Percentiles rank a stretch among this genome's conserved stretches.
Conservation (phyloP, 495 filamentous ascomycete genomes). For the Neurospora sp. region DNA sequence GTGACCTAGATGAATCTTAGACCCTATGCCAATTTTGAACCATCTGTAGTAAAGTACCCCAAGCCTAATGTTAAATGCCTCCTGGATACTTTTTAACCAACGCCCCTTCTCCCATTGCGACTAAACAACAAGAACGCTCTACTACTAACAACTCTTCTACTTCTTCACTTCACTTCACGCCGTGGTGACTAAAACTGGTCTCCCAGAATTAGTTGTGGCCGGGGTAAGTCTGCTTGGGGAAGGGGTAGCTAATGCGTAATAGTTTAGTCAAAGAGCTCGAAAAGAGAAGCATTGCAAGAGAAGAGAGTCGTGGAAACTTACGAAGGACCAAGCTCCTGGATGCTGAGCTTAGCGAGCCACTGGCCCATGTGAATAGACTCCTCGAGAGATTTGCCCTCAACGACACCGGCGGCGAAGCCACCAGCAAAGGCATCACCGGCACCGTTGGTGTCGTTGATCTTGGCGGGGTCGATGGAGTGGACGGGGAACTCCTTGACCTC, state of each 20-base stretch:
- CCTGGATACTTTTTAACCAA: neutral
- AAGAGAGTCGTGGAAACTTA: slow-evolving; percentile 45
- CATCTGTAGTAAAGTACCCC: neutral
- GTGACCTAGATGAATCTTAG: slow-evolving; percentile 8
- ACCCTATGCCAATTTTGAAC: neutral
- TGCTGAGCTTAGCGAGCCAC: slow-evolving; percentile 87
- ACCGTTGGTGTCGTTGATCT: slow-evolving; percentile 92
- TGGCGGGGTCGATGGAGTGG: slow-evolving; percentile 55
- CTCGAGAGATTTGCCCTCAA: slow-evolving; percentile 68
- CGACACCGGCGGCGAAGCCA: slow-evolving; percentile 82
- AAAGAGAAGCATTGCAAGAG: neutral
- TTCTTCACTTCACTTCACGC: neutral
- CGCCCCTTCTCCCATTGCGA: neutral
- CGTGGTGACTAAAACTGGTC: neutral
- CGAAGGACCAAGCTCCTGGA: slow-evolving; percentile 91
- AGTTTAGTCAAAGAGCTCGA: neutral
- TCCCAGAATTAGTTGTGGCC: slow-evolving; percentile 11
- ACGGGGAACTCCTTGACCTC: slow-evolving; percentile 70
- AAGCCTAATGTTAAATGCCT: neutral
- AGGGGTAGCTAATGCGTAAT: slow-evolving; percentile 23
- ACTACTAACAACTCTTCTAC: neutral
- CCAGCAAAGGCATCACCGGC: slow-evolving; percentile 96
- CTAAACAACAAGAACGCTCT: neutral
- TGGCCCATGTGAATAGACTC: slow-evolving; percentile 78
- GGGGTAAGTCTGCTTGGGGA: slow-evolving; percentile 70